phyloP scores from a whole-genome alignment of 225 moss, liverwort and hornwort genomes.

The Climacium dendroides region DNA sequence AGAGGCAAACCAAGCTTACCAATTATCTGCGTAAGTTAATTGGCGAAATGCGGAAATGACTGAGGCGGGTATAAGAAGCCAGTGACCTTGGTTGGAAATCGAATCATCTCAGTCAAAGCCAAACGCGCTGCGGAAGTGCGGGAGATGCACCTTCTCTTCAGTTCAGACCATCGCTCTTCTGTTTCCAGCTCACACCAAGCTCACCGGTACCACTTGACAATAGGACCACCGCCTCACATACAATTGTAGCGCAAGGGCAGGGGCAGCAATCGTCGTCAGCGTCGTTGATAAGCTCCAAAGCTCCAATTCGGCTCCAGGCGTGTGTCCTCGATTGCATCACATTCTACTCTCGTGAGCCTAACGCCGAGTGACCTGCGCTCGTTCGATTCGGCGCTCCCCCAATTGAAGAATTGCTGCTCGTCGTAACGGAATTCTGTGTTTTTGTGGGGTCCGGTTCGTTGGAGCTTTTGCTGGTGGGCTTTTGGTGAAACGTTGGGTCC shows the following conservation, averaged over 20 bases:
- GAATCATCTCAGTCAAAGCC: background rate
- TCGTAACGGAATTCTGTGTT: background rate
- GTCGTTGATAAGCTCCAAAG: background rate
- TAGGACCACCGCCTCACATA: background rate
- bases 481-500: background rate
- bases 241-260: background rate
- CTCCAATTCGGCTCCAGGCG: background rate
- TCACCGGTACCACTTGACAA: background rate
- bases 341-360: background rate
- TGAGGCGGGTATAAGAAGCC: too few relatives aligned
- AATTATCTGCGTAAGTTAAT: background rate
- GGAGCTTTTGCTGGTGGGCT: background rate
- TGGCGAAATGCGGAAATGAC: background rate
- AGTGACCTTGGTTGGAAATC: too few relatives aligned
- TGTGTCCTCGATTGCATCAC: background rate
- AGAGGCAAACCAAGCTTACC: too few relatives aligned
- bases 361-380: too few relatives aligned
- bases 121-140: background rate
- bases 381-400: background rate
- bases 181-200: background rate
- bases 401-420: background rate
- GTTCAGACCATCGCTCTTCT: background rate
- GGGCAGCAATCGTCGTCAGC: too few relatives aligned
- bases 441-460: background rate
- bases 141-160: background rate